Percentiles rank a stretch among this genome's conserved stretches.
Evolutionary conservation across 768 basidiomycete species (phyloP).

Genomic region (Neoboletus subvelutipes): DNA sequence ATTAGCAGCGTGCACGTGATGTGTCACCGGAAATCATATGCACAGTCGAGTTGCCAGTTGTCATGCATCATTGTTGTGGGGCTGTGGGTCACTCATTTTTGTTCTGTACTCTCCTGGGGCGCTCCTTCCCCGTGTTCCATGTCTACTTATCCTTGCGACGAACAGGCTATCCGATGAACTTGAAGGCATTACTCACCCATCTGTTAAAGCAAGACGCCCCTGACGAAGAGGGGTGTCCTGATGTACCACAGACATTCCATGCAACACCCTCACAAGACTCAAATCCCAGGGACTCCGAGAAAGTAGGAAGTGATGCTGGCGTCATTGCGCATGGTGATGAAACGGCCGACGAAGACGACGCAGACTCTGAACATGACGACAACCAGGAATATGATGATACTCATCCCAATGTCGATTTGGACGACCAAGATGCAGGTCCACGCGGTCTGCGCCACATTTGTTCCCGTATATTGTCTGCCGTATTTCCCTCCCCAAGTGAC

Average conservation of each 20-base stretch:
- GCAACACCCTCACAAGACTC: background rate
- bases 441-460: background rate
- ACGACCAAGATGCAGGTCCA: background rate
- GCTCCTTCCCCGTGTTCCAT: conserved; percentile 7
- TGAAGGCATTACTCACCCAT: conserved; percentile 6
- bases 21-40: no score
- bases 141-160: background rate
- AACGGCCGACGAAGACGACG: background rate
- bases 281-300: background rate
- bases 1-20: conserved; percentile 6
- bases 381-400: conserved; percentile 8
- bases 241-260: background rate
- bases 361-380: conserved; percentile 10
- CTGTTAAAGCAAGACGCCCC: conserved; percentile 11
- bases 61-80: background rate
- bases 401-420: background rate
- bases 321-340: background rate
- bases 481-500: conserved; percentile 19
- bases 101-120: background rate
- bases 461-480: conserved; percentile 5
- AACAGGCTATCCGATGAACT: conserved; percentile 11
- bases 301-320: background rate
- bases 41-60: no score
- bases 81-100: background rate
- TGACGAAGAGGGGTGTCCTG: conserved; percentile 16